Evolutionary conservation across 805 yeast species (phyloP), one percentile per base, ranked within the genome.

Genomic region (Metschnikowia chrysomelidarum): DNA sequence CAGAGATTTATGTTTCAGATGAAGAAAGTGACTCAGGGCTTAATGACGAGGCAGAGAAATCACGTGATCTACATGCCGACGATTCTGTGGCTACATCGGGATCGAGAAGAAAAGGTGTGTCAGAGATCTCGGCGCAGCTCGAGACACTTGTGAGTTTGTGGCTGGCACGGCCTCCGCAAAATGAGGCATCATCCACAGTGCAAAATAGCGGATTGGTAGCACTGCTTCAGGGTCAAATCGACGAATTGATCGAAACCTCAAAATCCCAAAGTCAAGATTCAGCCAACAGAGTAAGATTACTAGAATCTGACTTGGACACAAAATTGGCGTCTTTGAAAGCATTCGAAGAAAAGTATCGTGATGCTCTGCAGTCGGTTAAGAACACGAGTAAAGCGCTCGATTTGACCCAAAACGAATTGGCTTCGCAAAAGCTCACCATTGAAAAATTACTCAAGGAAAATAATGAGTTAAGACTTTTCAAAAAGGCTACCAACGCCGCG

Each of bases 321-420:
- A 68, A 56, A 36, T 36, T 56, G 33, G 34, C 43, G 5, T 48
- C 57, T 17, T 50, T 69, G 38, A 59, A 56, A 38, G 40, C 64
- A 19, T 59, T 73, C 33, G 91, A 87, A 57, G 73, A 65, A 5
- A 81, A 82, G 51, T 87, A 85, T 61, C 75, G 75, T 44, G 78
- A 80, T 49, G 83, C 93, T 1, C 59, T 85, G 36, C 78, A 76
- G 43, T 78, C 87, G 16, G 81, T 86, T 20, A 77, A 76, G 47
- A 86, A 80, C 54, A 80, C 91, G 10, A 80, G 82, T 37, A 76
- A 73, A 43, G 95, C 96, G 0, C 69, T 88, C 36, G 76, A 76
- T 30, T 53, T 80, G 45, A 81, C 91, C 7, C 87, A 87, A 50
- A 76, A 72, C 29, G 96, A 88, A 57, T 62, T 82, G 40, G 69